Percentiles rank a stretch among this genome's conserved stretches.
phyloP scores from a whole-genome alignment of 2,329 filamentous ascomycete species.

The Clarireedia monteithiana region DNA sequence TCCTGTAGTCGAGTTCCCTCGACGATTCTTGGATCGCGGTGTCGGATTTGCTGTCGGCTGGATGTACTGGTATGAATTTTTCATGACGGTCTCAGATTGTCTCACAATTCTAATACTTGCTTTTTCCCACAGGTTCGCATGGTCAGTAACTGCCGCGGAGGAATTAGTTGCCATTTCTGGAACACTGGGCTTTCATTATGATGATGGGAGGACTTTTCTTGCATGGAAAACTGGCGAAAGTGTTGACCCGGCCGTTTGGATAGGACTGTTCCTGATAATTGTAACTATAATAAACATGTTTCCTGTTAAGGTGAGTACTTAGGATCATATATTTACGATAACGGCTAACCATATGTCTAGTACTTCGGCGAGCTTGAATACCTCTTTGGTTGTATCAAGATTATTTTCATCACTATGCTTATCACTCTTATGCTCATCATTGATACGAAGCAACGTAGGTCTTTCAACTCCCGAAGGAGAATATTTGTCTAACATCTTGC shows the following conservation, averaged over 20 bases:
- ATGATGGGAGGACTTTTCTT: constrained; percentile 30
- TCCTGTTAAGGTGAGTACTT: constrained; percentile 30
- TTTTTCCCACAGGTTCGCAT: constrained; percentile 31
- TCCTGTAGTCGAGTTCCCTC: constrained; percentile 33
- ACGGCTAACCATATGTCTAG: constrained; percentile 4
- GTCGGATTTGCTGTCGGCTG: constrained; percentile 34
- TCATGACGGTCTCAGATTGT: not conserved
- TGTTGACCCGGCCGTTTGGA: constrained; percentile 33
- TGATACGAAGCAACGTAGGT: constrained; percentile 31
- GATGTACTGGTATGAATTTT: constrained; percentile 31
- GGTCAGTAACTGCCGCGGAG: constrained; percentile 31
- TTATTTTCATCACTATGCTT: constrained; percentile 31
- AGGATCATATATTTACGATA: not conserved
- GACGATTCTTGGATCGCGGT: constrained; percentile 31
- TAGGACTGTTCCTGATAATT: constrained; percentile 31
- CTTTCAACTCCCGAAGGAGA: not conserved
- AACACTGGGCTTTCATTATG: constrained; percentile 31
- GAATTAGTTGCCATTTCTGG: constrained; percentile 32
- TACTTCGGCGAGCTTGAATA: constrained; percentile 34
- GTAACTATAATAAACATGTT: constrained; percentile 32
- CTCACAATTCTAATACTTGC: not conserved
- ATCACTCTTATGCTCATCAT: constrained; percentile 34
- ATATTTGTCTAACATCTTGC: not conserved
- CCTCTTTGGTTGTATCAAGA: constrained; percentile 32
- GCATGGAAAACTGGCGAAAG: constrained; percentile 30